Percentiles rank a stretch among this genome's conserved stretches.
Conservation (phyloP, 2,329 filamentous ascomycete genomes). For the Neoarthrinium moseri region DNA sequence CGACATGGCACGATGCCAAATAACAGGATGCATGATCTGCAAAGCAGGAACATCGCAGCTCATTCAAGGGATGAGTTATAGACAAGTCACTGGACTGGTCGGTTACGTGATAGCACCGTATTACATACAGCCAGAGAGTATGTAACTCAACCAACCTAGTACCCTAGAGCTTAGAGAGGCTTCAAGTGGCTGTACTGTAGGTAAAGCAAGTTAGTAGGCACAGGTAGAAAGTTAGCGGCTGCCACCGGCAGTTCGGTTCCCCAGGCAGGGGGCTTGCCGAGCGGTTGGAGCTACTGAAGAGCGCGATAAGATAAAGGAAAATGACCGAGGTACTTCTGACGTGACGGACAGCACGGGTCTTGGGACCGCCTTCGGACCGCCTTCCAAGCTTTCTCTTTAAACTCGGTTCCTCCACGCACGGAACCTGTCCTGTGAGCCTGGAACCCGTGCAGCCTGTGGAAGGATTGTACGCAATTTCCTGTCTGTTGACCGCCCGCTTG, state of each 20-base stretch:
- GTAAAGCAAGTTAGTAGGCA: neutral
- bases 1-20: too few species aligned
- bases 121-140: too few species aligned
- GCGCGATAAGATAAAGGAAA: constrained; percentile 15
- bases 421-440: neutral
- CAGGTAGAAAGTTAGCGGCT: neutral
- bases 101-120: too few species aligned
- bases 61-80: too few species aligned
- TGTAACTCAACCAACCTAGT: too few species aligned
- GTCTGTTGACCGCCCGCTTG: neutral
- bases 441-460: neutral
- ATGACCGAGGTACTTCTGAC: constrained; percentile 29
- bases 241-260: constrained; percentile 6
- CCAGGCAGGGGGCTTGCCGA: constrained; percentile 5
- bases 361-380: too few species aligned
- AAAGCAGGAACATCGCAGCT: too few species aligned
- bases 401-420: constrained; percentile 8
- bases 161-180: too few species aligned
- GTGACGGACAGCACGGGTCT: too few species aligned
- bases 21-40: too few species aligned
- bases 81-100: too few species aligned
- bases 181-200: neutral
- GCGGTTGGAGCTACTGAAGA: neutral
- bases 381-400: constrained; percentile 17
- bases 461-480: too few species aligned